Base-by-base conservation (phyloP, 139 green algal species). In the Picochlorum sp. region DNA sequence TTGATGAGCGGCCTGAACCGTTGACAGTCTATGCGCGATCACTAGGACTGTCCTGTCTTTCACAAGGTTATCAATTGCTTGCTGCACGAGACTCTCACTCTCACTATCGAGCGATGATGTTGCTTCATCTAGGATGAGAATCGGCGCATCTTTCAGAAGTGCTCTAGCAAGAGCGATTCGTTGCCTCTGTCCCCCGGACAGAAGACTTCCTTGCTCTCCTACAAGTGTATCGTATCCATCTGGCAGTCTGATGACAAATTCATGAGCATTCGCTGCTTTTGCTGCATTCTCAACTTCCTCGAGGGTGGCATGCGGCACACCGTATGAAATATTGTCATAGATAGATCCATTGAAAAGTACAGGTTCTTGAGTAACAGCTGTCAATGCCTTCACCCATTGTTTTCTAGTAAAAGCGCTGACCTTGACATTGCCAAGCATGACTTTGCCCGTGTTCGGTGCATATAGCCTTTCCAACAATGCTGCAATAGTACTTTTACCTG, bases 271-370 rank as follows among this genome's bases (percentile, higher is more conserved):
- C 46, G 85, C 85, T 24, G 72, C 66, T 44, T 41, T 60, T 1
- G 84, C 83, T 9, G 85, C 85, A 13, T 46, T 58, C 64, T 81
- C 72, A 8, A 89, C 62, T 47, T 82, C 72, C 18, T 62, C 69
- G 46, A 62, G 46, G 32, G 41, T 71, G 61, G 65, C 73, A 21
- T 14, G 54, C 21, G 68, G 69, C 24, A 61, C 66, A 60, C 81
- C 87, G 58, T 96, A 96, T 1, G 75, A 71, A 24, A 96, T 96
- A 79, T 96, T 96, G 72, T 96, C 89, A 3, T 66, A 79, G 11
- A 95, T 90, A 64, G 73, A 92, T 21, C 83, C 87, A 74, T 76
- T 62, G 69, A 95, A 95, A 14, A 95, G 76, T 49, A 91, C 80
- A 14, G 88, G 83, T 67, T 95, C 88, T 67, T 95, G 87, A 37